These are phyloP conservation scores for Penicillium roqueforti DNA, from an alignment of 495 filamentous ascomycete species.

Conservation along the genomic window DNA sequence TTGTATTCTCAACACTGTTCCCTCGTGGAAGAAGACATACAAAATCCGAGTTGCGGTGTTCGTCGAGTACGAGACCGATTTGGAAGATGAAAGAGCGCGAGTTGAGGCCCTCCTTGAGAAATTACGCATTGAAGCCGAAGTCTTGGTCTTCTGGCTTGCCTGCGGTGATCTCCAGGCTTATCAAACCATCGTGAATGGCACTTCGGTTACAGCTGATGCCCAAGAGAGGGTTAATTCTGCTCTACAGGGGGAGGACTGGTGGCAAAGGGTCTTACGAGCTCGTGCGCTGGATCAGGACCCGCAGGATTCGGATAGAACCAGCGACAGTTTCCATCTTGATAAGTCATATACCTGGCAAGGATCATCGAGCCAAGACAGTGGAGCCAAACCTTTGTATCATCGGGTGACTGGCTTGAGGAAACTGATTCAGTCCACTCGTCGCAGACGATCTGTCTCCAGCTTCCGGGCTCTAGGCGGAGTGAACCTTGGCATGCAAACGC, in stretches of 20 bases:
- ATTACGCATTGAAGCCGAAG: constrained; percentile 72
- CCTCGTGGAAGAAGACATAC: constrained; percentile 75
- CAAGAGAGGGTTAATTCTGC: constrained; percentile 52
- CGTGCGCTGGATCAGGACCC: constrained; percentile 38
- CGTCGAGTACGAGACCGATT: constrained; percentile 83
- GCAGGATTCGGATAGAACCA: constrained; percentile 12
- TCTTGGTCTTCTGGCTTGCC: constrained; percentile 78
- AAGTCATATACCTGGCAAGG: constrained; percentile 48
- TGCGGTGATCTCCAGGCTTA: constrained; percentile 69
- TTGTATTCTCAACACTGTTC: constrained; percentile 78
- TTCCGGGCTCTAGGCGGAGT: constrained; percentile 58
- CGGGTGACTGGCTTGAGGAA: constrained; percentile 48
- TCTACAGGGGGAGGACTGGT: constrained; percentile 73
- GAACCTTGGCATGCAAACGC: constrained; percentile 72
- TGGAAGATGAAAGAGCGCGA: constrained; percentile 70
- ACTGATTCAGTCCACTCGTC: constrained; percentile 45
- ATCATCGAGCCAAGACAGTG: constrained; percentile 52
- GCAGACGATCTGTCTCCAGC: constrained; percentile 61
- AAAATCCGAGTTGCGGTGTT: constrained; percentile 75
- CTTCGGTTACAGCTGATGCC: constrained; percentile 39
- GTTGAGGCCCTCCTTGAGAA: constrained; percentile 75
- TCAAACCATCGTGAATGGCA: constrained; percentile 72
- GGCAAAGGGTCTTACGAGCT: constrained; percentile 66
- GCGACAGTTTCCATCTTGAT: constrained; percentile 22
- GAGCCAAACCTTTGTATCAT: constrained; percentile 32